phyloP scores from a whole-genome alignment of 139 green algal genomes.

The Diplosphaera chodatii region DNA sequence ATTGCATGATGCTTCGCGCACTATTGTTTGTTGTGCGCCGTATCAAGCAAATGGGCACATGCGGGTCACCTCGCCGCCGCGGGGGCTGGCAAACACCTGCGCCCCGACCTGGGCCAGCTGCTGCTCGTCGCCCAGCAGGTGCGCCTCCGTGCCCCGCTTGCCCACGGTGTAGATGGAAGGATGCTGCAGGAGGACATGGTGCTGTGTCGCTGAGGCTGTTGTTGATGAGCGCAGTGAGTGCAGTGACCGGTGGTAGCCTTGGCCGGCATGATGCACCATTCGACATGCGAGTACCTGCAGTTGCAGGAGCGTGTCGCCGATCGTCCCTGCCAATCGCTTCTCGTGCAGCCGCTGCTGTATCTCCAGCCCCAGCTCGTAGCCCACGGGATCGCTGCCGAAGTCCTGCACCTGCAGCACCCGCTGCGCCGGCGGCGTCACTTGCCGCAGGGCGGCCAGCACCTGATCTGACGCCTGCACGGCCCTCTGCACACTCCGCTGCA shows the following conservation, averaged over 20 bases:
- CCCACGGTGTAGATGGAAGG: slow-evolving; percentile 74
- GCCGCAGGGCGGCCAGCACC: not conserved
- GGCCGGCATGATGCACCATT: too few species aligned
- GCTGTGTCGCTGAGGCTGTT: too few species aligned
- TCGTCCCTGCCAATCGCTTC: slow-evolving; percentile 9
- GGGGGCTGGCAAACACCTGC: slow-evolving; percentile 28
- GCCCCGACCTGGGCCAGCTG: slow-evolving; percentile 12
- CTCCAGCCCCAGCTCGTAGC: not conserved
- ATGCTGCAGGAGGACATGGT: slow-evolving; percentile 60
- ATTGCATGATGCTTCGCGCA: too few species aligned
- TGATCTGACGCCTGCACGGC: not conserved
- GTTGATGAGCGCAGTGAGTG: too few species aligned
- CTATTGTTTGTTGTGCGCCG: too few species aligned
- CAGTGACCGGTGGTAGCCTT: too few species aligned
- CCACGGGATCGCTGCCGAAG: not conserved
- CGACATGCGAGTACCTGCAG: slow-evolving; percentile 60
- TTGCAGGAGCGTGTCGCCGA: slow-evolving; percentile 50
- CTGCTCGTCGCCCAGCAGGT: slow-evolving; percentile 44
- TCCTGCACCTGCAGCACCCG: slow-evolving; percentile 8
- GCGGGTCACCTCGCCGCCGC: slow-evolving; percentile 81
- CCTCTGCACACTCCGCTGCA: not conserved
- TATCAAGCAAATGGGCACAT: too few species aligned
- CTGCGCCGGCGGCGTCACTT: not conserved
- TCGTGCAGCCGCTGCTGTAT: slow-evolving; percentile 35
- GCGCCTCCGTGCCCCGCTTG: slow-evolving; percentile 56